Conservation (phyloP, 2,329 filamentous ascomycete species). For the Ilyonectria robusta region DNA sequence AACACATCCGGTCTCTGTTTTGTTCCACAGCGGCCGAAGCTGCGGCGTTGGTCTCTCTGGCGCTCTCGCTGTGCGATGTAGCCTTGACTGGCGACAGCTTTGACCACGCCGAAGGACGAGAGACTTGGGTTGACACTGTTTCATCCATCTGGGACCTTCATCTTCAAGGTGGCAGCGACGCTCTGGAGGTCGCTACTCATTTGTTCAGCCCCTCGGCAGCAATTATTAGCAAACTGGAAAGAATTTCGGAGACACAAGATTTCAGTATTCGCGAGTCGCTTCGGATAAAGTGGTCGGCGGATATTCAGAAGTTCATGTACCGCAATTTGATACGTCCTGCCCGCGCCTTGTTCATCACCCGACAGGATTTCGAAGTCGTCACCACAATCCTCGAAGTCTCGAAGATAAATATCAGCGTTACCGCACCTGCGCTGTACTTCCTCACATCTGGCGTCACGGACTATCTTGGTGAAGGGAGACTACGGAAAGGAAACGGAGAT, state of each 20-base stretch:
- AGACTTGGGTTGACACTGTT: conserved; percentile 64
- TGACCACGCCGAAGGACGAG: conserved; percentile 55
- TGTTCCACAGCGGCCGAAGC: conserved; percentile 64
- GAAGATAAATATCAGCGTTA: conserved; percentile 52
- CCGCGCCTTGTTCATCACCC: conserved; percentile 62
- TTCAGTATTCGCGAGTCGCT: conserved; percentile 27
- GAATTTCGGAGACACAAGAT: conserved; percentile 41
- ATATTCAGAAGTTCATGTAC: conserved; percentile 65
- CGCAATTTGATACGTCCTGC: conserved; percentile 67
- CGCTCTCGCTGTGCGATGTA: conserved; percentile 61
- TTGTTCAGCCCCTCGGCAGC: conserved; percentile 57
- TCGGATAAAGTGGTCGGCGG: conserved; percentile 59
- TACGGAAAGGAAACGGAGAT: conserved; percentile 54
- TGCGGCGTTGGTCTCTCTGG: conserved; percentile 60
- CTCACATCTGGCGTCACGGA: conserved; percentile 53
- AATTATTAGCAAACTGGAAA: conserved; percentile 59
- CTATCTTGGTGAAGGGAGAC: conserved; percentile 42
- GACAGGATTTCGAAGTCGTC: conserved; percentile 58
- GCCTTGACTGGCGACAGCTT: conserved; percentile 51
- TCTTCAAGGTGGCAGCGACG: conserved; percentile 64
- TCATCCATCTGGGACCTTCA: conserved; percentile 68
- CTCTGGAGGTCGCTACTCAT: conserved; percentile 62
- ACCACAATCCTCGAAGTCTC: conserved; percentile 58
- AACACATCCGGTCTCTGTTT: conserved; percentile 72
- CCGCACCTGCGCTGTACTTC: conserved; percentile 62